Evolutionary conservation across 2,329 filamentous ascomycete genomes (phyloP), one percentile per base, ranked within the genome.

Genomic region (Phaeomoniella chlamydospora): DNA sequence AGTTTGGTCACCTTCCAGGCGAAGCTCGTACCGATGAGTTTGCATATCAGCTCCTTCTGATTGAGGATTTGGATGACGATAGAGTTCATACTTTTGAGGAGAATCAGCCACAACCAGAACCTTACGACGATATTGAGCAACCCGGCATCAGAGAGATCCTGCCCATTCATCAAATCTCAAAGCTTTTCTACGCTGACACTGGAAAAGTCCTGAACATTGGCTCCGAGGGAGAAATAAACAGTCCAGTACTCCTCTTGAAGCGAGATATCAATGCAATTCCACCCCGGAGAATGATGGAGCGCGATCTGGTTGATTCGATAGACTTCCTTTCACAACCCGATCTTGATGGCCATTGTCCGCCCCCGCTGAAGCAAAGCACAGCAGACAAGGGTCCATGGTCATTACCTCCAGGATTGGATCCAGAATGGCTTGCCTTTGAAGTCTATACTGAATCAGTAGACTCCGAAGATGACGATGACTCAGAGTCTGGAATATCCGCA

Each of bases 141-240:
- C 78, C 79, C 11, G 79, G 79, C 2, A 70, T 82, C 17, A 64
- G 78, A 33, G 75, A 81, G 44, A 63, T 72, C 26, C 58, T 84
- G 12, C 79, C 79, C 1, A 71, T 83, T 14, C 76, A 83, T 49
- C 72, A 83, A 48, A 71, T 94, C 4, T 82, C 85, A 4, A 94
- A 92, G 51, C 84, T 94, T 18, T 93, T 94, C 57, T 94, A 94
- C 49, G 85, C 86, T 1, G 83, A 93, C 45, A 92, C 84, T 0
- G 86, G 86, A 13, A 83, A 83, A 46, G 83, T 94, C 6, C 65
- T 94, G 16, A 93, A 93, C 41, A 86, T 94, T 37, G 77, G 77
- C 11, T 67, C 61, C 2, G 72, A 79, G 15, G 73, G 69, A 11
- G 77, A 79, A 45, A 70, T 70, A 2, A 84, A 80, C 49, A 83